phyloP scores from a whole-genome alignment of 192 early-diverging fungal genomes.

The Linnemannia exigua region DNA sequence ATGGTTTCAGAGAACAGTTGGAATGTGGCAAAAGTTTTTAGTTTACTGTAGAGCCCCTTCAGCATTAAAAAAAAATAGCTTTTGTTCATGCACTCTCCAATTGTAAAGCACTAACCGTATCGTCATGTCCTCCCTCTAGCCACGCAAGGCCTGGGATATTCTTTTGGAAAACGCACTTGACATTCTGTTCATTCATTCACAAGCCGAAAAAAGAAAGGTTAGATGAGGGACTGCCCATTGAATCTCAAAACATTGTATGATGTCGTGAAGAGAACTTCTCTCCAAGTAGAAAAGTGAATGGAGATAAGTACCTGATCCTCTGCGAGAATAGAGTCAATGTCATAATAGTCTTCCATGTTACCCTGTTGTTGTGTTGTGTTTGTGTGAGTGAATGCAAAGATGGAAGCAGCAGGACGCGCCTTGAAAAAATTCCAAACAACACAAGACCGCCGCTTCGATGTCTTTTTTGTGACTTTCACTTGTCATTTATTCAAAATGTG shows the following conservation, averaged over 20 bases:
- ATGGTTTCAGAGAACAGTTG: not conserved
- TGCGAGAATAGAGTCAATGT: conserved; percentile 70
- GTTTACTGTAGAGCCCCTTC: not conserved
- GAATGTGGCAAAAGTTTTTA: not conserved
- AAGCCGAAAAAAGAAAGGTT: not conserved
- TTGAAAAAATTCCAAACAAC: conserved; percentile 3
- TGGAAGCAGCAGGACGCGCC: not conserved
- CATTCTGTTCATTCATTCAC: conserved; percentile 16
- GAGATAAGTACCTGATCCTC: conserved; percentile 61
- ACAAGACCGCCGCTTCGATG: not conserved
- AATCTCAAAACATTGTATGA: not conserved
- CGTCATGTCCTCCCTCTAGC: conserved; percentile 43
- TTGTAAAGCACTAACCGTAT: conserved; percentile 12
- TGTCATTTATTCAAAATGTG: not conserved
- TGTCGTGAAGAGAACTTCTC: too few species aligned
- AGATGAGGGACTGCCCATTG: not conserved
- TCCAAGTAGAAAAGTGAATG: not conserved
- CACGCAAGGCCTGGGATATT: conserved; percentile 41
- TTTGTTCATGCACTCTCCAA: not conserved
- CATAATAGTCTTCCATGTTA: conserved; percentile 66
- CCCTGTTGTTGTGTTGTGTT: not conserved
- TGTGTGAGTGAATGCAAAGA: conserved; percentile 1
- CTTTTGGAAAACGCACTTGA: conserved; percentile 40
- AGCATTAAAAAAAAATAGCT: not conserved
- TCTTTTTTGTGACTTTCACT: not conserved